Evolutionary conservation across 495 filamentous ascomycete genomes (phyloP).

Genomic region (Penicillium simplicissimum): DNA sequence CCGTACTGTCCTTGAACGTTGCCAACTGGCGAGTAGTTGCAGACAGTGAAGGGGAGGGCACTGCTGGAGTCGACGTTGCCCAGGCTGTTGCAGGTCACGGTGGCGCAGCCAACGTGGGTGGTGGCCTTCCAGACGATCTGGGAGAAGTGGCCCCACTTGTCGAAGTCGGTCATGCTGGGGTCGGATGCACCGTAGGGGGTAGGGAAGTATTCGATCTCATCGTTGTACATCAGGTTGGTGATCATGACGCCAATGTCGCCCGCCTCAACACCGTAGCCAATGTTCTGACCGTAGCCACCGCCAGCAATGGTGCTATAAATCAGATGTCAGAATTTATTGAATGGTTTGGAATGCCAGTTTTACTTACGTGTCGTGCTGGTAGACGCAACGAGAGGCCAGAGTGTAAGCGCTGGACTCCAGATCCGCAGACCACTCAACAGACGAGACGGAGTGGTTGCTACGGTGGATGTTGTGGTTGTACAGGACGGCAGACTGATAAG

Average conservation of each 20-base stretch:
- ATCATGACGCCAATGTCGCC: slow-evolving; percentile 62
- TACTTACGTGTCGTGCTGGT: slow-evolving; percentile 75
- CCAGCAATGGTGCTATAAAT: slow-evolving; percentile 48
- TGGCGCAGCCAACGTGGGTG: slow-evolving; percentile 71
- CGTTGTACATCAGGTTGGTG: slow-evolving; percentile 82
- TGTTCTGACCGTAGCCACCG: slow-evolving; percentile 83
- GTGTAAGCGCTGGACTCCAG: slow-evolving; percentile 62
- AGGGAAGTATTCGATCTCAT: slow-evolving; percentile 59
- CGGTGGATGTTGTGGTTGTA: slow-evolving; percentile 86
- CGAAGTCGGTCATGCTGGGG: slow-evolving; percentile 61
- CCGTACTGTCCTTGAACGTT: slow-evolving; percentile 65
- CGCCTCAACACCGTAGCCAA: slow-evolving; percentile 52
- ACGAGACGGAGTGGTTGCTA: slow-evolving; percentile 71
- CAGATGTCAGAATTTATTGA: slow-evolving; percentile 5
- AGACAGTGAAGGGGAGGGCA: slow-evolving; percentile 67
- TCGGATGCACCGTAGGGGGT: slow-evolving; percentile 44
- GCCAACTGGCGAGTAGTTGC: slow-evolving; percentile 83
- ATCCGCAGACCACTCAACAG: slow-evolving; percentile 61
- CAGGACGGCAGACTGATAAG: slow-evolving; percentile 52
- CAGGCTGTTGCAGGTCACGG: slow-evolving; percentile 54
- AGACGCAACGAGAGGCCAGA: slow-evolving; percentile 61
- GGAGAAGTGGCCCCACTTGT: slow-evolving; percentile 82
- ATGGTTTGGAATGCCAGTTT: not conserved
- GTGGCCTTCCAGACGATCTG: slow-evolving; percentile 85
- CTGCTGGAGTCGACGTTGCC: slow-evolving; percentile 49